Conservation (phyloP, 805 yeast species). For the Kodamaea laetipori region DNA sequence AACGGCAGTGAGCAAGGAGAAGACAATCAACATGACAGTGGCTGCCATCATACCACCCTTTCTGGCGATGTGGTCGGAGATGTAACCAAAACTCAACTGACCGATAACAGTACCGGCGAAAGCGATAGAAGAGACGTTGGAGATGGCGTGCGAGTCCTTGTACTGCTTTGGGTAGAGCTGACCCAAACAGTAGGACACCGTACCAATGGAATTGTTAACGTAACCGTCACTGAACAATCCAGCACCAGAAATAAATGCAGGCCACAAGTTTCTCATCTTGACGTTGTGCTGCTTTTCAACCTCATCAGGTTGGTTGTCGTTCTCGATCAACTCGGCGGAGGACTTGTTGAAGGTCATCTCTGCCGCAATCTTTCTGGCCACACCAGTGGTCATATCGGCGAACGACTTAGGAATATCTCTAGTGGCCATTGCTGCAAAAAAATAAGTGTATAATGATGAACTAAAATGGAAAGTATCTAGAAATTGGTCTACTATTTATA, state of each 20-base stretch:
- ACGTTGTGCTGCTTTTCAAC: slow-evolving; percentile 16
- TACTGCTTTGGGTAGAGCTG: slow-evolving; percentile 66
- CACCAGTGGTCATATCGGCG: slow-evolving; percentile 39
- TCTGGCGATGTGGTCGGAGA: slow-evolving; percentile 78
- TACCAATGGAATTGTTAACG: slow-evolving; percentile 77
- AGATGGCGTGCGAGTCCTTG: slow-evolving; percentile 64
- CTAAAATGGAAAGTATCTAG: not conserved
- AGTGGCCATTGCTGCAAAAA: slow-evolving; percentile 20
- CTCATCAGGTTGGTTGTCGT: slow-evolving; percentile 20
- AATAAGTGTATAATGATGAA: not conserved
- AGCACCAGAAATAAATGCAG: slow-evolving; percentile 68
- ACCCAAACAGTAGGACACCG: slow-evolving; percentile 70
- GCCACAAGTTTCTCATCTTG: slow-evolving; percentile 16
- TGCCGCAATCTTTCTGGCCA: slow-evolving; percentile 41
- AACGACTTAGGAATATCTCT: slow-evolving; percentile 55
- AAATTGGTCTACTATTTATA: not conserved
- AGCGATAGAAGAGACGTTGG: slow-evolving; percentile 81
- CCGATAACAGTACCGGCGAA: slow-evolving; percentile 92
- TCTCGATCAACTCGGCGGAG: slow-evolving; percentile 22
- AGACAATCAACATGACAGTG: slow-evolving; percentile 69
- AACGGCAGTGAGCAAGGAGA: slow-evolving; percentile 64
- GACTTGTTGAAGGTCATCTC: slow-evolving; percentile 46
- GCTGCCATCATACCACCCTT: slow-evolving; percentile 81
- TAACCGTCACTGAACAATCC: slow-evolving; percentile 93
- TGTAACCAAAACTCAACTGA: slow-evolving; percentile 73